These are phyloP conservation scores for Carex scoparia DNA, from an alignment of 176 grass and related monocot genomes.

Conservation along the genomic window DNA sequence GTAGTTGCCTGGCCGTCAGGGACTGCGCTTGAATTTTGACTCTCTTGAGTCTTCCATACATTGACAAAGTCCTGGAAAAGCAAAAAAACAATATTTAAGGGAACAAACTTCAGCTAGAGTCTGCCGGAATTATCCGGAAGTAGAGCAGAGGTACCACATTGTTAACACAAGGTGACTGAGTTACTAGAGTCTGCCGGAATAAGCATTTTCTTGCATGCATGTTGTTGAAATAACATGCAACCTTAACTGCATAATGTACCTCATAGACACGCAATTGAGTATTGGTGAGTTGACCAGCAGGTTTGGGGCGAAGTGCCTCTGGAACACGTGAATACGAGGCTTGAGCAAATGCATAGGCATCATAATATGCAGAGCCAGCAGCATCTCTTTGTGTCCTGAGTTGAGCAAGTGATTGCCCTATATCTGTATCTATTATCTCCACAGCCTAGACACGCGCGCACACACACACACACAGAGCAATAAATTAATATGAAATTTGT, in stretches of 20 bases:
- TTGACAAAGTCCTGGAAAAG: slow-evolving; percentile 75
- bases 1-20: slow-evolving; percentile 35
- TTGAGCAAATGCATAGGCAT: slow-evolving; percentile 71
- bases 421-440: slow-evolving; percentile 85
- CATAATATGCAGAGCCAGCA: slow-evolving; percentile 75
- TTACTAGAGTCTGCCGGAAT: neutral
- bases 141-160: slow-evolving; percentile 15
- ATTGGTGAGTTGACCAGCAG: slow-evolving; percentile 42
- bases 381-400: slow-evolving; percentile 68
- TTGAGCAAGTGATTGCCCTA: slow-evolving; percentile 59
- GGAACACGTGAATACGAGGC: slow-evolving; percentile 59
- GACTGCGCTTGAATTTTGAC: slow-evolving; percentile 57
- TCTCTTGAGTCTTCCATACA: slow-evolving; percentile 69
- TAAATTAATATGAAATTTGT: slow-evolving; percentile 3
- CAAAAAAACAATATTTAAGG: slow-evolving; percentile 19
- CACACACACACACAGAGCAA: neutral
- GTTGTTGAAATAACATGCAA: neutral
- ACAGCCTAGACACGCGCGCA: slow-evolving; percentile 39
- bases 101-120: neutral
- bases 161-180: neutral
- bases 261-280: slow-evolving; percentile 75
- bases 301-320: slow-evolving; percentile 68
- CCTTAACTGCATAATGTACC: slow-evolving; percentile 33
- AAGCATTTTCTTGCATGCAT: neutral
- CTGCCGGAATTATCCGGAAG: neutral